These are phyloP conservation scores for Xanthoconium stramineum DNA, from an alignment of 768 basidiomycete species.

Conservation along the genomic window DNA sequence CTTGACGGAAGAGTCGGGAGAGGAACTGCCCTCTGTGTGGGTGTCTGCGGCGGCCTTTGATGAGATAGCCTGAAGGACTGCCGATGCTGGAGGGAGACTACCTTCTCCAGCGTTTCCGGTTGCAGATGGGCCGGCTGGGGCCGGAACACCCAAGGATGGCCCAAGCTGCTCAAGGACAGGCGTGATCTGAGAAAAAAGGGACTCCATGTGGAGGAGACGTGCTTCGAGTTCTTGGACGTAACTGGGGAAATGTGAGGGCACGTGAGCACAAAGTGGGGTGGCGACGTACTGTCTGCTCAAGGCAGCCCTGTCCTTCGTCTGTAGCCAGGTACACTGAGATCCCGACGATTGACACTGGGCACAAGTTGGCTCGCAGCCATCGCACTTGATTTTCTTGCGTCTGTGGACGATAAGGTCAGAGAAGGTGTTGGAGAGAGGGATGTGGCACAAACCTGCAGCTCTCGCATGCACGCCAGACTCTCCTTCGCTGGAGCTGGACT, in stretches of 20 bases:
- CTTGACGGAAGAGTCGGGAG: constrained; percentile 34
- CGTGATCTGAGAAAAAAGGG: constrained; percentile 77
- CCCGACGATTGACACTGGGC: constrained; percentile 74
- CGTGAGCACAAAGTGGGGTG: not conserved
- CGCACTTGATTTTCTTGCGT: constrained; percentile 92
- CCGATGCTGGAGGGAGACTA: constrained; percentile 24
- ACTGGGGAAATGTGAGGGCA: constrained; percentile 38
- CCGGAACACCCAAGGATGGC: constrained; percentile 45
- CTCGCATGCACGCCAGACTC: constrained; percentile 90
- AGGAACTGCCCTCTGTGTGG: constrained; percentile 31
- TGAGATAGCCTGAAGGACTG: constrained; percentile 35
- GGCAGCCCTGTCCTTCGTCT: constrained; percentile 88
- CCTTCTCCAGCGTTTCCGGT: constrained; percentile 12
- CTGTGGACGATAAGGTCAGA: constrained; percentile 37
- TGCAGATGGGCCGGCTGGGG: constrained; percentile 32
- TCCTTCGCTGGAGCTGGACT: constrained; percentile 69
- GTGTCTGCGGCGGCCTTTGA: constrained; percentile 36
- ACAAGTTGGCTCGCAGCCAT: constrained; percentile 83
- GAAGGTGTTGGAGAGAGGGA: constrained; percentile 15
- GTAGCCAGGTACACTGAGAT: constrained; percentile 83
- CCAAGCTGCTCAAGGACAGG: constrained; percentile 75
- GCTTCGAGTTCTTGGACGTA: constrained; percentile 93
- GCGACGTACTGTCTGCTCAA: constrained; percentile 79
- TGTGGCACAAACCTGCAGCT: constrained; percentile 66
- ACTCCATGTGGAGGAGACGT: constrained; percentile 83